Evolutionary conservation across 345 rosid genomes (phyloP).

Genomic region (Diplotaxis tenuifolia): DNA sequence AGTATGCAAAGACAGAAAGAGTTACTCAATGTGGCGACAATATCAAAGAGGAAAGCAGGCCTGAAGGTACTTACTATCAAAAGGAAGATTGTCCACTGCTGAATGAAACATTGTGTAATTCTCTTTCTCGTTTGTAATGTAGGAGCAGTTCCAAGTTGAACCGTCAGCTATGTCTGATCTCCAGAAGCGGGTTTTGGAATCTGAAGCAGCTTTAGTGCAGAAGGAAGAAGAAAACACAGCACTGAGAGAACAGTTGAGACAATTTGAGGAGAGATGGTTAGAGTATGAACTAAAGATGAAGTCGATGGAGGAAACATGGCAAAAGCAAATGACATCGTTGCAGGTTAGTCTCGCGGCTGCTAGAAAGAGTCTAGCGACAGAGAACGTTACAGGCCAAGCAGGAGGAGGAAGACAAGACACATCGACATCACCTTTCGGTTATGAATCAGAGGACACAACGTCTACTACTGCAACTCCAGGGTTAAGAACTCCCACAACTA

Average conservation of each 20-base stretch:
- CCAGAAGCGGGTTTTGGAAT: constrained; percentile 59
- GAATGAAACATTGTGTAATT: constrained; percentile 3
- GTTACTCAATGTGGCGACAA: constrained; percentile 42
- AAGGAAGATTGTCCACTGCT: constrained; percentile 5
- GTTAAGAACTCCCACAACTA: constrained; percentile 48
- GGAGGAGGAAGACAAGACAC: constrained; percentile 52
- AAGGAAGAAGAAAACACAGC: constrained; percentile 85
- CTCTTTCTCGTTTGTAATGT: constrained; percentile 21
- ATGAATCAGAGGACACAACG: constrained; percentile 66
- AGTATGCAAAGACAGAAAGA: constrained; percentile 44
- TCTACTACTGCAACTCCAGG: constrained; percentile 69
- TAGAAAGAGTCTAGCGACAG: constrained; percentile 63
- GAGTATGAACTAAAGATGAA: constrained; percentile 88
- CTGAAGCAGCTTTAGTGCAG: constrained; percentile 62
- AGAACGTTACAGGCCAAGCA: constrained; percentile 43
- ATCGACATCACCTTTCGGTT: constrained; percentile 53
- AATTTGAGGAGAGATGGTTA: constrained; percentile 66
- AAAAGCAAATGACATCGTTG: constrained; percentile 81
- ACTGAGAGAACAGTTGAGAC: constrained; percentile 67
- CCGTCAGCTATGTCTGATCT: constrained; percentile 64
- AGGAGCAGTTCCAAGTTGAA: constrained; percentile 68
- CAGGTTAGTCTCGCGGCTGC: constrained; percentile 81
- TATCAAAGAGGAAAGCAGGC: constrained; percentile 42
- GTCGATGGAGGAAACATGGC: constrained; percentile 95
- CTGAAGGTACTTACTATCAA: constrained; percentile 55